Base-by-base conservation (phyloP, 192 early-diverging fungal species). In the Backusella liffmaniae region DNA sequence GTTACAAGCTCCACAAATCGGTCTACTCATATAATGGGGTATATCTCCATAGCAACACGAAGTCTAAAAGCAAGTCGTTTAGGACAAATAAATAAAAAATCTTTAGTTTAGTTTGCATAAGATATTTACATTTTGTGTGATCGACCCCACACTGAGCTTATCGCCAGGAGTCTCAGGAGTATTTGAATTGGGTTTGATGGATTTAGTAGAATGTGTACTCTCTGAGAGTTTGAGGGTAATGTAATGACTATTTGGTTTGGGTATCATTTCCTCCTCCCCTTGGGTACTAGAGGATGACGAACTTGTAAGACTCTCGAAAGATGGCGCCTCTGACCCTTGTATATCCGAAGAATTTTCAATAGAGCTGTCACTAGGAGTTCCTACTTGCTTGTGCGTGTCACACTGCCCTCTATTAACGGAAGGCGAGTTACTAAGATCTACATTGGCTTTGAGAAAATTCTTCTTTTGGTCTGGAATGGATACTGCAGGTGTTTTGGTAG, bases 321-420 rank as follows among this genome's bases (percentile, higher is more conserved):
- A 62, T 23, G 23, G 56, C 23, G 56, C 56, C 56, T 62, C 56
- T 62, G 21, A 62, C 26, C 56, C 56, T 29, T 8, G 56, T 62
- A 62, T 62, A 62, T 62, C 56, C 56, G 56, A 62, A 62, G 56
- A 62, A 62, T 62, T 62, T 62, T 62, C 56, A 62, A 62, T 62
- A 29, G 56, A 62, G 56, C 56, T 62, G 56, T 62, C 56, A 62
- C 23, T 62, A 62, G 56, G 56, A 62, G 56, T 62, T 62, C 26
- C 12, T 62, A 29, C 56, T 62, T 62, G 56, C 56, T 62, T 62
- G 56, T 62, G 56, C 56, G 23, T 62, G 56, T 29, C 56, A 62
- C 56, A 62, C n/a, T 49, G 46, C 16, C 18, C 46, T 26, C 56
- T 62, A 2, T 62, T 62, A 13, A 23, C 23, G 56, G 9, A 62